phyloP scores from a whole-genome alignment of 2,329 filamentous ascomycete species.

The Fusarium protoensiforme region DNA sequence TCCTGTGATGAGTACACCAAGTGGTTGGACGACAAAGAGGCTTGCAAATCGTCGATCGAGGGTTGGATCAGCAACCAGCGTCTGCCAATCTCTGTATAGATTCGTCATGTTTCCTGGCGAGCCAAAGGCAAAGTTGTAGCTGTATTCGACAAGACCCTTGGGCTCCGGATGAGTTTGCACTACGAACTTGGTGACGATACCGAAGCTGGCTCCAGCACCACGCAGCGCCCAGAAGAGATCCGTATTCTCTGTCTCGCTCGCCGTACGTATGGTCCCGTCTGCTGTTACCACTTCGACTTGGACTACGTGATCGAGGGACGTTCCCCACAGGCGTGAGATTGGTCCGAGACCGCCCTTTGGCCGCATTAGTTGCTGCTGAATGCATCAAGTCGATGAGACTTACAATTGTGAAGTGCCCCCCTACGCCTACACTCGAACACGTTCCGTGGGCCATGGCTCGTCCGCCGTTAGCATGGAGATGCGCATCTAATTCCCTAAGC shows the following conservation, averaged over 20 bases:
- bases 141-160: slow-evolving; percentile 67
- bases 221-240: slow-evolving; percentile 69
- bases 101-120: slow-evolving; percentile 59
- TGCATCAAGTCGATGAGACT: slow-evolving; percentile 29
- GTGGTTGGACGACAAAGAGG: slow-evolving; percentile 64
- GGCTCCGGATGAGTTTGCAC: slow-evolving; percentile 67
- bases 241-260: slow-evolving; percentile 58
- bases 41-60: slow-evolving; percentile 69
- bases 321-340: slow-evolving; percentile 70
- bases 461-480: slow-evolving; percentile 61
- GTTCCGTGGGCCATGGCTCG: slow-evolving; percentile 70
- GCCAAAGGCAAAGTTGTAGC: slow-evolving; percentile 63
- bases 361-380: neutral
- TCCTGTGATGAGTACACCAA: slow-evolving; percentile 67
- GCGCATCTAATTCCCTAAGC: slow-evolving; percentile 63
- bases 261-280: slow-evolving; percentile 61
- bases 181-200: slow-evolving; percentile 67
- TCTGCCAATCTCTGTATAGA: slow-evolving; percentile 68
- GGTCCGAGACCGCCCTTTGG: slow-evolving; percentile 66
- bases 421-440: slow-evolving; percentile 68
- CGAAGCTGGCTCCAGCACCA: slow-evolving; percentile 67
- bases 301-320: slow-evolving; percentile 64
- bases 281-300: slow-evolving; percentile 63
- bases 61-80: slow-evolving; percentile 62
- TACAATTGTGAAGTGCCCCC: slow-evolving; percentile 68